Conservation (phyloP, 345 rosid genomes). For the Lepidium africanum region DNA sequence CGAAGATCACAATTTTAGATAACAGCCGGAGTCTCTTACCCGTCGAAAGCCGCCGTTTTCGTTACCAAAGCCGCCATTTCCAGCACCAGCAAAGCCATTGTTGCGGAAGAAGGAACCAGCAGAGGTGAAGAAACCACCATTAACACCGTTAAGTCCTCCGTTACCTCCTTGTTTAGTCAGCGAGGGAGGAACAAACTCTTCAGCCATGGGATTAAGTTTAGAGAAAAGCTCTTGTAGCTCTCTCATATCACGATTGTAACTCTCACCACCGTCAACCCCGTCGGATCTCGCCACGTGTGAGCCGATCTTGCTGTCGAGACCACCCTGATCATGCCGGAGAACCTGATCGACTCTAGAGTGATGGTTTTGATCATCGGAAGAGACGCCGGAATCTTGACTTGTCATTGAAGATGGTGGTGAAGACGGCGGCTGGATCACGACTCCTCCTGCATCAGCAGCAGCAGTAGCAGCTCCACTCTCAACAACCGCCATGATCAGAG, state of each 20-base stretch:
- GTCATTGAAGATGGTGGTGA: slow-evolving; percentile 27
- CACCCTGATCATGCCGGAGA: slow-evolving; percentile 25
- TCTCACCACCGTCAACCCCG: slow-evolving; percentile 40
- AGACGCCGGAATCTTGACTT: slow-evolving; percentile 33
- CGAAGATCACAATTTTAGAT: neutral
- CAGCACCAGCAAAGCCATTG: slow-evolving; percentile 14
- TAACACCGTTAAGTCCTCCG: slow-evolving; percentile 25
- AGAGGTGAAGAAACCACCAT: slow-evolving; percentile 35
- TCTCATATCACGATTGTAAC: slow-evolving; percentile 56
- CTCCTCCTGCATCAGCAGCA: slow-evolving; percentile 28
- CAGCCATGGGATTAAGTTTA: slow-evolving; percentile 93
- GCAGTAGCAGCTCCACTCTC: slow-evolving; percentile 33
- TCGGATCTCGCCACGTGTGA: slow-evolving; percentile 30
- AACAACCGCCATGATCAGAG: slow-evolving; percentile 55
- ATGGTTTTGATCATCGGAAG: slow-evolving; percentile 44
- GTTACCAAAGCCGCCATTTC: slow-evolving; percentile 28
- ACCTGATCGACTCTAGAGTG: slow-evolving; percentile 27
- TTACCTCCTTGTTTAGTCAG: slow-evolving; percentile 32
- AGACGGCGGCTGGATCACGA: slow-evolving; percentile 26
- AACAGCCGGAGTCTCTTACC: slow-evolving; percentile 29
- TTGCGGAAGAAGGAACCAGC: slow-evolving; percentile 25
- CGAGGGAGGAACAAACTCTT: slow-evolving; percentile 89
- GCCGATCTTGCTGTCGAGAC: slow-evolving; percentile 37
- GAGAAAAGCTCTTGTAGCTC: slow-evolving; percentile 86
- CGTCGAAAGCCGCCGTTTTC: slow-evolving; percentile 40